Conservation (phyloP, 495 filamentous ascomycete genomes). For the Neurospora sp. region DNA sequence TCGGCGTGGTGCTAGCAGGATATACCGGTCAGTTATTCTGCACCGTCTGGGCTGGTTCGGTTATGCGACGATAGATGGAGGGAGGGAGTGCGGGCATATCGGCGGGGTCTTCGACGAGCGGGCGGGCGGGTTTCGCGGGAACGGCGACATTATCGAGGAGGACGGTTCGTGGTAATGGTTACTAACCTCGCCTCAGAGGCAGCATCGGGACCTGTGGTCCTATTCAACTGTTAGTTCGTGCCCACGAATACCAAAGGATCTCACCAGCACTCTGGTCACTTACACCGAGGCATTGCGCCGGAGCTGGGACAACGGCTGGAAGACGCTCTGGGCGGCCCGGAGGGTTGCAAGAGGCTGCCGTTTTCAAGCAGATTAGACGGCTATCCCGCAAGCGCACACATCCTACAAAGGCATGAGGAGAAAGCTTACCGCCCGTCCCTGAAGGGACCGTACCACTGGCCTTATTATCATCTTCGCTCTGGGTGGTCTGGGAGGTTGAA, state of each 20-base stretch:
- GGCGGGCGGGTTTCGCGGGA: background rate
- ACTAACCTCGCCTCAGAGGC: background rate
- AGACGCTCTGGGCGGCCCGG: constrained; percentile 9
- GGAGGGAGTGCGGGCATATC: background rate
- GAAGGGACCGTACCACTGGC: constrained; percentile 20
- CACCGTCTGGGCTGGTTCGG: background rate
- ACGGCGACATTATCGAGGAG: background rate
- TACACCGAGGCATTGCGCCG: constrained; percentile 19
- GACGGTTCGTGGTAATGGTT: background rate
- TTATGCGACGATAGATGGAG: background rate
- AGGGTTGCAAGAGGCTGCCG: constrained; percentile 14
- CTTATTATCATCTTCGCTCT: constrained; percentile 25
- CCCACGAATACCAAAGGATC: background rate
- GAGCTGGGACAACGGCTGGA: constrained; percentile 14
- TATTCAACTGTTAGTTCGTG: background rate
- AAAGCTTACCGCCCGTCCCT: constrained; percentile 20
- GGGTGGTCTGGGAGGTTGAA: background rate
- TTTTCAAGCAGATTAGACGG: constrained; percentile 3
- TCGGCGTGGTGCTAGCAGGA: background rate
- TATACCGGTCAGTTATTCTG: background rate
- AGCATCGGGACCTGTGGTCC: background rate
- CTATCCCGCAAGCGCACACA: background rate
- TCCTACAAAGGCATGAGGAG: background rate
- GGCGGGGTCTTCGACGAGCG: background rate
- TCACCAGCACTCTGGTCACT: constrained; percentile 2